Evolutionary conservation across 768 basidiomycete species (phyloP).

Genomic region (Dioszegia aurantiaca): DNA sequence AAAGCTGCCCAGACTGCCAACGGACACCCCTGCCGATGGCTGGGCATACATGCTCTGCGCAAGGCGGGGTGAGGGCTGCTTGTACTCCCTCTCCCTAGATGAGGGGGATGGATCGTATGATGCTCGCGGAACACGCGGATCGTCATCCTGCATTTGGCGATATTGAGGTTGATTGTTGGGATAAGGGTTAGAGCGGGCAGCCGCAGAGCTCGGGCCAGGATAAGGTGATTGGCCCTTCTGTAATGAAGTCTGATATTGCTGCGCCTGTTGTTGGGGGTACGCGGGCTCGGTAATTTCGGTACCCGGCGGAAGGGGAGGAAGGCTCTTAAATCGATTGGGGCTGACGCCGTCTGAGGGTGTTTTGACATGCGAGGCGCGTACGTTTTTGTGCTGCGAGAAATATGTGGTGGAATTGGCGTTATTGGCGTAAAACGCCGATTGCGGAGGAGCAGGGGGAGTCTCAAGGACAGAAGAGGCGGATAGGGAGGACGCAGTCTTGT

Average conservation of each 20-base stretch:
- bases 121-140: neutral
- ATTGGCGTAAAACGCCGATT: constrained; percentile 2
- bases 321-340: constrained; percentile 44
- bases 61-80: constrained; percentile 10
- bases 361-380: constrained; percentile 11
- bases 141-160: neutral
- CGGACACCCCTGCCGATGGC: constrained; percentile 8
- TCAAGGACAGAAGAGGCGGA: constrained; percentile 36
- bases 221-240: neutral
- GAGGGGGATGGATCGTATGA: constrained; percentile 3
- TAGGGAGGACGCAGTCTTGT: constrained; percentile 37
- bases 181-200: no score
- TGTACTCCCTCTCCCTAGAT: neutral
- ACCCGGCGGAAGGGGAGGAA: constrained; percentile 40
- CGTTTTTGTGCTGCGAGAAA: neutral
- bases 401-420: neutral
- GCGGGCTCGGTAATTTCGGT: neutral
- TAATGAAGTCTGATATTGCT: neutral
- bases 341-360: constrained; percentile 20
- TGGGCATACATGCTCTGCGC: constrained; percentile 30
- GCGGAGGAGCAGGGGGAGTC: constrained; percentile 22
- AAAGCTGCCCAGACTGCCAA: constrained; percentile 8
- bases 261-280: neutral
- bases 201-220: no score
- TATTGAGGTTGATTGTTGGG: neutral